A percentile compares a stretch with the other conserved stretches of the same genome.
Evolutionary conservation across 1,284 basidiomycete species (phyloP).

Genomic region (Earliella scabrosa): DNA sequence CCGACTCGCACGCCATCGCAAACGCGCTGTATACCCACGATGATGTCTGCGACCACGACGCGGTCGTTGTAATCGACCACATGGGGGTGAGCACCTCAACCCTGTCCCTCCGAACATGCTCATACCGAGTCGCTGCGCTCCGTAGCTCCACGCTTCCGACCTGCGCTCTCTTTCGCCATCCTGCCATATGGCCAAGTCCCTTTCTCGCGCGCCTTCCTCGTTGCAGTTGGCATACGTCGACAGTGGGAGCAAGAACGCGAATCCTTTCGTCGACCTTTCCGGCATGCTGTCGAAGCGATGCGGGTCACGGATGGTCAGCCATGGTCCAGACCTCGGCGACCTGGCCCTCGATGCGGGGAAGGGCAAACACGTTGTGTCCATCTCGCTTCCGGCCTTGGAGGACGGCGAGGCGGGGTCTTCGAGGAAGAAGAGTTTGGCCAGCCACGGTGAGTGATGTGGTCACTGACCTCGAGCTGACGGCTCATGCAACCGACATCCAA

Average conservation of each 20-base stretch:
- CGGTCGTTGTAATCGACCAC: conserved; percentile 68
- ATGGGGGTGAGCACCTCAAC: conserved; percentile 55
- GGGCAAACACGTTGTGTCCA: conserved; percentile 58
- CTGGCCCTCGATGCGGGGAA: conserved; percentile 22
- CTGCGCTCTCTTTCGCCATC: conserved; percentile 58
- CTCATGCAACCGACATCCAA: no score
- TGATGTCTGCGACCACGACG: conserved; percentile 64
- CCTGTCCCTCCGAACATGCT: background rate
- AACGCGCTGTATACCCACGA: conserved; percentile 48
- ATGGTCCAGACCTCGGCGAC: conserved; percentile 13
- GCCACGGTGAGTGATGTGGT: conserved; percentile 52
- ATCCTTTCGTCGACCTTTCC: conserved; percentile 41
- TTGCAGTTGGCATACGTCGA: conserved; percentile 68
- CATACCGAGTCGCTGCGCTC: conserved; percentile 1
- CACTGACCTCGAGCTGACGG: no score
- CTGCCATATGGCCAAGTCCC: conserved; percentile 49
- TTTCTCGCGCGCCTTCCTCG: conserved; percentile 54
- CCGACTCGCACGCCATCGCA: conserved; percentile 41
- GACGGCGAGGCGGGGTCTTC: conserved; percentile 40
- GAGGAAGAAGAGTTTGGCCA: conserved; percentile 50
- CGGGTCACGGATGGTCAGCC: conserved; percentile 41
- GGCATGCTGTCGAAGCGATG: conserved; percentile 54
- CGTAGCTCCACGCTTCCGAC: conserved; percentile 72
- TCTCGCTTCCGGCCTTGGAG: conserved; percentile 56
- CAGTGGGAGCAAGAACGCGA: conserved; percentile 24